Percentiles rank a stretch among this genome's conserved stretches.
Conservation (phyloP, 495 filamentous ascomycete genomes). For the Lindgomyces ingoldianus region DNA sequence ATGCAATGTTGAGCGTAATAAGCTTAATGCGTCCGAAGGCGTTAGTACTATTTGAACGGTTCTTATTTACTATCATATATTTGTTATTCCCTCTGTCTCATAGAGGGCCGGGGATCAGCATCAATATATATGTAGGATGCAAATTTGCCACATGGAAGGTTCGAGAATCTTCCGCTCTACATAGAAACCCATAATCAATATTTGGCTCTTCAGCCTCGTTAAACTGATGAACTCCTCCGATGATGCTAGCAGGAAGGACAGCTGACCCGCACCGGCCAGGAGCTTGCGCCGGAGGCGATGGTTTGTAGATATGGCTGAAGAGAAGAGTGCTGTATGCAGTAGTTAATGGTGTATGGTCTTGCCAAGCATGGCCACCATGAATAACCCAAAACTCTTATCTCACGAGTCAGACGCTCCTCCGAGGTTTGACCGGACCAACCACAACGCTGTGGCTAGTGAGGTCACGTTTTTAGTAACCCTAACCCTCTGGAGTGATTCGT, state of each 20-base stretch:
- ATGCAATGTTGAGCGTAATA: slow-evolving; percentile 4
- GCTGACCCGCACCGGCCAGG: not conserved
- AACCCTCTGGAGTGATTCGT: too few species aligned
- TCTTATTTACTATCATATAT: slow-evolving; percentile 8
- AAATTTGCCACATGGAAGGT: not conserved
- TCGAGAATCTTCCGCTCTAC: too few species aligned
- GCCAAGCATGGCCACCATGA: slow-evolving; percentile 12
- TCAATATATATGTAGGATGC: not conserved
- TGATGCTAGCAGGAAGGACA: not conserved
- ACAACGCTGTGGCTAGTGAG: too few species aligned
- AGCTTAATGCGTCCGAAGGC: not conserved
- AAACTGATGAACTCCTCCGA: not conserved
- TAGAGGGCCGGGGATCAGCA: not conserved
- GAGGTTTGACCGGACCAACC: too few species aligned
- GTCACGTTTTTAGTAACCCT: too few species aligned
- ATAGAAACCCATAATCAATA: too few species aligned
- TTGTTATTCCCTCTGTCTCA: not conserved
- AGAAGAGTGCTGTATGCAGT: slow-evolving; percentile 4
- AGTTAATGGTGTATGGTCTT: slow-evolving; percentile 7
- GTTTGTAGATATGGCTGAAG: not conserved
- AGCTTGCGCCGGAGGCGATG: not conserved
- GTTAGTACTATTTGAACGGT: not conserved
- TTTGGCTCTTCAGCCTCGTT: too few species aligned
- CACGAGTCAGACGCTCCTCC: too few species aligned
- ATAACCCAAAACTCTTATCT: slow-evolving; percentile 16